Percentiles rank a stretch among this genome's conserved stretches.
Conservation (phyloP, 768 basidiomycete species). For the Tephrocybe sp. region DNA sequence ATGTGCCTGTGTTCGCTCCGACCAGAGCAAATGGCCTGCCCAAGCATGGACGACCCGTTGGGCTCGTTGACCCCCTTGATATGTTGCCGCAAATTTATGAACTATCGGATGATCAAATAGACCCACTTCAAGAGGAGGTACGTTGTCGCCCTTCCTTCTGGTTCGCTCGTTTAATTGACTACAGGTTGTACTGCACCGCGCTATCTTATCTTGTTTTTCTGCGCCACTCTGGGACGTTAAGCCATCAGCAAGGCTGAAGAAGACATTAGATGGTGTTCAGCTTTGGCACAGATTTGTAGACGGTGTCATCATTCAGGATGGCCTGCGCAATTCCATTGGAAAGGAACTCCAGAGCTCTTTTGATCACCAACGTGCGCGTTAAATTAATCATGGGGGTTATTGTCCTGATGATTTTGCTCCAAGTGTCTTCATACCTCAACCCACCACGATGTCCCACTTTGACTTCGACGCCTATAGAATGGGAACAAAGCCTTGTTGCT, state of each 20-base stretch:
- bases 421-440: slow-evolving; percentile 35
- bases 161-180: background rate
- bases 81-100: slow-evolving; percentile 47
- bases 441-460: slow-evolving; percentile 42
- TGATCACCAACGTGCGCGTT: slow-evolving; percentile 40
- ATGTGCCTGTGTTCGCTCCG: slow-evolving; percentile 37
- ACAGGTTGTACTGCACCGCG: slow-evolving; percentile 23
- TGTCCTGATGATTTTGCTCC: background rate
- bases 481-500: slow-evolving; percentile 57
- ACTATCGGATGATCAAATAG: slow-evolving; percentile 16
- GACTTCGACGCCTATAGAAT: slow-evolving; percentile 41
- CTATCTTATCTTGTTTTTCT: slow-evolving; percentile 29
- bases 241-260: slow-evolving; percentile 19
- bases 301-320: slow-evolving; percentile 29
- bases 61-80: slow-evolving; percentile 55
- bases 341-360: slow-evolving; percentile 43
- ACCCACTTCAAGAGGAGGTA: slow-evolving; percentile 2
- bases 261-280: slow-evolving; percentile 30
- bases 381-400: background rate
- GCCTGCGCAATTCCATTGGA: slow-evolving; percentile 30
- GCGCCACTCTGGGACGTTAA: slow-evolving; percentile 39
- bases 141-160: background rate
- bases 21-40: slow-evolving; percentile 15
- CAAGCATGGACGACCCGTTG: slow-evolving; percentile 38
- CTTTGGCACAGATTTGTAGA: slow-evolving; percentile 44